Evolutionary conservation across 2,329 filamentous ascomycete species (phyloP).

Genomic region (Neofusicoccum umdonicola): DNA sequence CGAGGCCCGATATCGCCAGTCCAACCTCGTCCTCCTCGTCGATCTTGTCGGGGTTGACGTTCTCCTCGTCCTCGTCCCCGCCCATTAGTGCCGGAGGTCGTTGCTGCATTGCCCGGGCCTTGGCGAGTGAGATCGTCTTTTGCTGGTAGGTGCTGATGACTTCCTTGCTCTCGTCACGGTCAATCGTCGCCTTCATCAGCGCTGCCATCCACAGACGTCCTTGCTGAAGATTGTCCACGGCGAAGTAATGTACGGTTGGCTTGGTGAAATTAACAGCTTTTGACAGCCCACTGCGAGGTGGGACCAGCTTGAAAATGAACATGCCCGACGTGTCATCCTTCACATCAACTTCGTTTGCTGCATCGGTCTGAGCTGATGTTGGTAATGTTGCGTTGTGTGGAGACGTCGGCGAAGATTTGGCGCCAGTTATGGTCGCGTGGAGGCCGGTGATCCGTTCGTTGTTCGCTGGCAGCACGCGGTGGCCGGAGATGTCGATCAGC

Average conservation of each 20-base stretch:
- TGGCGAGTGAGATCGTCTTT: conserved; percentile 89
- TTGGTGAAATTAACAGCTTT: conserved; percentile 97
- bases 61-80: conserved; percentile 35
- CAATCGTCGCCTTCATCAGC: conserved; percentile 97
- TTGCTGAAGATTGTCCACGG: conserved; percentile 83
- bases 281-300: conserved; percentile 80
- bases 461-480: conserved; percentile 91
- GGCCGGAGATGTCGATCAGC: conserved; percentile 94
- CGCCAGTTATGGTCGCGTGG: conserved; percentile 87
- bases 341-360: conserved; percentile 31
- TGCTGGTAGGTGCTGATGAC: conserved; percentile 94
- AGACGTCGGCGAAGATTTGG: conserved; percentile 66
- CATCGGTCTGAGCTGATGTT: conserved; percentile 40
- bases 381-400: conserved; percentile 42
- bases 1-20: conserved; percentile 37
- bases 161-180: conserved; percentile 73
- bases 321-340: conserved; percentile 60
- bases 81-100: conserved; percentile 85
- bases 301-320: conserved; percentile 98
- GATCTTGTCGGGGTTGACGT: conserved; percentile 29
- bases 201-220: conserved; percentile 97
- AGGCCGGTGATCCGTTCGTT: conserved; percentile 86
- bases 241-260: conserved; percentile 95
- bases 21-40: conserved; percentile 33
- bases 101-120: conserved; percentile 83